Conservation (phyloP, 2,329 filamentous ascomycete genomes). For the Cladophialophora psammophila region DNA sequence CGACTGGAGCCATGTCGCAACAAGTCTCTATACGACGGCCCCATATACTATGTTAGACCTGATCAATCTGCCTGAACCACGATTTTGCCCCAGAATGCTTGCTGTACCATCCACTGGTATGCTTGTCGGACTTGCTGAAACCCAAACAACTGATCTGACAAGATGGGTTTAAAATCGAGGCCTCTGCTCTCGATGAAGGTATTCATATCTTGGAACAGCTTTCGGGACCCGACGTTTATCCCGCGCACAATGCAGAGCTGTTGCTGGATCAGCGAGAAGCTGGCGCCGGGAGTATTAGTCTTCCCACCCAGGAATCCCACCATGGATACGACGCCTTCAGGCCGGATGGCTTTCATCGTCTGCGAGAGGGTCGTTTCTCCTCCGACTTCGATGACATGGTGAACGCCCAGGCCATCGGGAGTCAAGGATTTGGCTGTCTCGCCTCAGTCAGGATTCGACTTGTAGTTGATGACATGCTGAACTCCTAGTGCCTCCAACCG, state of each 20-base stretch:
- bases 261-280: not conserved
- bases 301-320: conserved; percentile 60
- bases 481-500: conserved; percentile 66
- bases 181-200: not conserved
- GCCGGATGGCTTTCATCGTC: conserved; percentile 56
- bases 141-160: conserved; percentile 65
- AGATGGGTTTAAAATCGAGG: conserved; percentile 47
- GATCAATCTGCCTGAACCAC: conserved; percentile 53
- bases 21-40: no score
- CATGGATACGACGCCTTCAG: conserved; percentile 59
- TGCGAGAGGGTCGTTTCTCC: conserved; percentile 66
- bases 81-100: conserved; percentile 64
- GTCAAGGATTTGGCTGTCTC: conserved; percentile 60
- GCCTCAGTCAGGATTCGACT: conserved; percentile 65
- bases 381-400: conserved; percentile 71
- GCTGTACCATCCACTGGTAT: conserved; percentile 60
- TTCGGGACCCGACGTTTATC: not conserved
- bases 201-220: conserved; percentile 5
- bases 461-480: conserved; percentile 68
- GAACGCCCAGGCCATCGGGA: conserved; percentile 61
- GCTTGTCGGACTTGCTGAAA: conserved; percentile 61
- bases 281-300: conserved; percentile 46
- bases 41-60: no score
- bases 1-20: no score
- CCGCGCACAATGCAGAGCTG: conserved; percentile 5